phyloP scores from a whole-genome alignment of 352 stramenopile genomes.

The Globisporangium carolinianum region DNA sequence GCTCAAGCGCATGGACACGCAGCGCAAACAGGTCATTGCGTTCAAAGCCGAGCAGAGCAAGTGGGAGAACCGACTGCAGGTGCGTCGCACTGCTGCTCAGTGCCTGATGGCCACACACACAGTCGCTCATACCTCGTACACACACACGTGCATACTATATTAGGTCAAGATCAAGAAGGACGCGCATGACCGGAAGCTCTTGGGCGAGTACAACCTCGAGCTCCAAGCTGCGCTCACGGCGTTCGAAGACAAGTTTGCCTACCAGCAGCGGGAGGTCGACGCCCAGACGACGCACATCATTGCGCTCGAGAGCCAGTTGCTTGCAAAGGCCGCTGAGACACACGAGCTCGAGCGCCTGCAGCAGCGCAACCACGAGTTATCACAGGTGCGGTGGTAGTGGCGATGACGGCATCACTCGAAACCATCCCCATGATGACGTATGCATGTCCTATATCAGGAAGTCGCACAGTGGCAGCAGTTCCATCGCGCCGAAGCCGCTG shows the following conservation, averaged over 20 bases:
- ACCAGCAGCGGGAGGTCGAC: slow-evolving; percentile 50
- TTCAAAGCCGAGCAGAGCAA: slow-evolving; percentile 82
- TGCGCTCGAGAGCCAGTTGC: slow-evolving; percentile 52
- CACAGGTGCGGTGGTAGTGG: slow-evolving; percentile 23
- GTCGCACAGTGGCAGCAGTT: slow-evolving; percentile 57
- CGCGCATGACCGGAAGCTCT: slow-evolving; percentile 65
- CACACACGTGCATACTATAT: not conserved
- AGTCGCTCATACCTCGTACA: not conserved
- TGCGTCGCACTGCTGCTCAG: slow-evolving; percentile 4
- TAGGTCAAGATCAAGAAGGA: slow-evolving; percentile 36
- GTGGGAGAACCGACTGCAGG: slow-evolving; percentile 74
- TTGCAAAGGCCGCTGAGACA: slow-evolving; percentile 31
- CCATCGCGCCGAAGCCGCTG: slow-evolving; percentile 37
- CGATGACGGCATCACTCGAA: not conserved
- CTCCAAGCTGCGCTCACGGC: slow-evolving; percentile 44
- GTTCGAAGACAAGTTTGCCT: slow-evolving; percentile 39
- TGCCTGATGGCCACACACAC: not conserved
- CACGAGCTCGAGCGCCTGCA: slow-evolving; percentile 28
- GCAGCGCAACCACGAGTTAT: slow-evolving; percentile 33
- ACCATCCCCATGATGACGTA: not conserved
- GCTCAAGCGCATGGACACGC: slow-evolving; percentile 64
- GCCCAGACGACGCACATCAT: slow-evolving; percentile 49
- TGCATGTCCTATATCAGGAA: slow-evolving; percentile 1
- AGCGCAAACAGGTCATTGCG: slow-evolving; percentile 61
- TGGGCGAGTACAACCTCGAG: slow-evolving; percentile 80